Evolutionary conservation across 2,329 filamentous ascomycete species (phyloP).

Genomic region (Daldinia eschscholtzii): DNA sequence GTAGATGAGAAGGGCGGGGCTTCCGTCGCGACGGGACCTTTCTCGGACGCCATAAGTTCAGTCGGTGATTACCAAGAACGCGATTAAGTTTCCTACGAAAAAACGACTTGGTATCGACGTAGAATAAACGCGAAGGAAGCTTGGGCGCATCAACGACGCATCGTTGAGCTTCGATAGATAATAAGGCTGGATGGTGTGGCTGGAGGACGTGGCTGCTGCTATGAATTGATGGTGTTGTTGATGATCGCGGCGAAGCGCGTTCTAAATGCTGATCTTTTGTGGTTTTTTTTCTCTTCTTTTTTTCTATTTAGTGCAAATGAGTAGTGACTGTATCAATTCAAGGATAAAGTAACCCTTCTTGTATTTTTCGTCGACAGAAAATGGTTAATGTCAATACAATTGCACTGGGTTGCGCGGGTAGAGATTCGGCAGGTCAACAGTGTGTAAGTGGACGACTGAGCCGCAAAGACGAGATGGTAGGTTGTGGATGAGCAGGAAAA

Average conservation of each 20-base stretch:
- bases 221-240: conserved; percentile 51
- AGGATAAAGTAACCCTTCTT: conserved; percentile 3
- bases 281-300: conserved; percentile 7
- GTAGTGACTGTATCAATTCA: conserved; percentile 9
- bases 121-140: conserved; percentile 43
- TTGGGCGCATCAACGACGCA: conserved; percentile 53
- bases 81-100: conserved; percentile 47
- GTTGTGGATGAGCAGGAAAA: conserved; percentile 53
- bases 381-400: conserved; percentile 21
- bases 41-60: conserved; percentile 66
- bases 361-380: conserved; percentile 24
- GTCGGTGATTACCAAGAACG: conserved; percentile 40
- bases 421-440: conserved; percentile 43
- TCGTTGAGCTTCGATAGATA: conserved; percentile 48
- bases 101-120: conserved; percentile 43
- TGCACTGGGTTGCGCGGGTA: conserved; percentile 31
- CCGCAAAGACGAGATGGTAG: conserved; percentile 49
- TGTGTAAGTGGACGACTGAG: conserved; percentile 52
- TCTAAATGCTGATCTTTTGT: conserved; percentile 32
- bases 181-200: conserved; percentile 53
- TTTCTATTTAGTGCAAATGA: conserved; percentile 15
- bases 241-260: conserved; percentile 48
- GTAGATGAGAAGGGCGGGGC: conserved; percentile 58
- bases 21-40: conserved; percentile 66
- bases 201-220: conserved; percentile 53